Base-by-base conservation (phyloP, 176 grass and related monocot species). In the Juncus inflexus region DNA sequence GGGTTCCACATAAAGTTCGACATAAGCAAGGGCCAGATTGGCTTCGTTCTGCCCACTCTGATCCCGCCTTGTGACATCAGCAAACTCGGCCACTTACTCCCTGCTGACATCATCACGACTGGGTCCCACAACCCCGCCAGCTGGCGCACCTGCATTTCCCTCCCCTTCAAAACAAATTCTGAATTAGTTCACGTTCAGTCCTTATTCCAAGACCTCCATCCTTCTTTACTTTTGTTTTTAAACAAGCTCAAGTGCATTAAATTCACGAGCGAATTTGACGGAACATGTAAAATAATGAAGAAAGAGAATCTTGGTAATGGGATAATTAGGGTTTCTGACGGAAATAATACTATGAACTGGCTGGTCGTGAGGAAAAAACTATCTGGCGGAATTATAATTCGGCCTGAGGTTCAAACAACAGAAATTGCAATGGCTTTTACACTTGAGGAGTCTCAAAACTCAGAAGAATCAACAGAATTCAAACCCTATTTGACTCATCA, bases 1-100 rank as follows among this genome's bases (percentile, higher is more conserved):
- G 92, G 92, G 41, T 97, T 97, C 71, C 92, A 97, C 80, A 76
- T 91, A 55, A 97, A 89, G 76, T 97, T 97, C 68, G 92, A 97
- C 69, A 97, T 97, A 42, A 89, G 70, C 41, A 82, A 97, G 75
- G 92, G 87, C 55, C 92, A 89, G 60, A 91, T 97, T 57, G 92
- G 92, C 76, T 97, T 97, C 90, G 80, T 97, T 49, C 63, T 97
- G 74, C 92, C 92, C 69, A 97, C 87, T 77, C 62, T 75, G 5
- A 60, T 97, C 81, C 65, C 87, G 74, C 82, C 87, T 74, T 81
- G 81, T 82, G 74, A 65, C 60, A 62, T 61, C 12, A 67, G 42
- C 35, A 71, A 70, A 42, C 77, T 91, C 39, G 86, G 65, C 66
- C 67, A 56, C 45, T 73, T 96, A 70, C 43, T 96, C 61, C 80